phyloP scores from a whole-genome alignment of 2,329 filamentous ascomycete genomes.

The Colletotrichum nymphaeae region DNA sequence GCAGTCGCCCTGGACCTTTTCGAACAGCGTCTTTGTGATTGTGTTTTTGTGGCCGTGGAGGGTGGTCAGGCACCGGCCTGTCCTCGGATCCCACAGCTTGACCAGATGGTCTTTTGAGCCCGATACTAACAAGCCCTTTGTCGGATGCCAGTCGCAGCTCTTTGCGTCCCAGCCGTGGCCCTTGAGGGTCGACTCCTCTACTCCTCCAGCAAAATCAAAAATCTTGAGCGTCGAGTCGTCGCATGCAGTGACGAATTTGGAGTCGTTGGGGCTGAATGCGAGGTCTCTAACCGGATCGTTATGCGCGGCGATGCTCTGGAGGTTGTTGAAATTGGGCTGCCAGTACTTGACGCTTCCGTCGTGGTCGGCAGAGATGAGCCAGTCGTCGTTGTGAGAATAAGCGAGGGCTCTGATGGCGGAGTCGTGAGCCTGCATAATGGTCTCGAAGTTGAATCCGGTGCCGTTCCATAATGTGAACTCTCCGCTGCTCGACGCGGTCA shows the following conservation, averaged over 20 bases:
- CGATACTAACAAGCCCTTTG: constrained; percentile 92
- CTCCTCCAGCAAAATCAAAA: constrained; percentile 91
- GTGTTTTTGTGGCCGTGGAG: constrained; percentile 98
- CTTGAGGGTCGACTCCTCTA: constrained; percentile 83
- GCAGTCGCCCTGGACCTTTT: constrained; percentile 84
- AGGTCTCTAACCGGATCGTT: constrained; percentile 90
- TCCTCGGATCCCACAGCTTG: constrained; percentile 98
- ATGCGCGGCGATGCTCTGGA: constrained; percentile 93
- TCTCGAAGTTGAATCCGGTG: constrained; percentile 99
- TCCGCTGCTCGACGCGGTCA: constrained; percentile 95
- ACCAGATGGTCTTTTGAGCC: constrained; percentile 98
- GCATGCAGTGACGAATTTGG: constrained; percentile 95
- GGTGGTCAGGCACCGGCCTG: constrained; percentile 88
- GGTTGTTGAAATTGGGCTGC: constrained; percentile 99
- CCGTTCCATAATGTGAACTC: constrained; percentile 99
- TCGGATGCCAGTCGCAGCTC: constrained; percentile 96
- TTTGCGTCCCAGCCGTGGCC: constrained; percentile 99
- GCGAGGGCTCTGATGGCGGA: constrained; percentile 83
- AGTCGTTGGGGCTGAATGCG: constrained; percentile 92
- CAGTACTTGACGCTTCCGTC: constrained; percentile 98
- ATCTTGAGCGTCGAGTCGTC: constrained; percentile 96
- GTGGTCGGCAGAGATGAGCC: constrained; percentile 95
- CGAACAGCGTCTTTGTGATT: constrained; percentile 92
- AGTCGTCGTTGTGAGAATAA: constrained; percentile 97
- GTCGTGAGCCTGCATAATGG: constrained; percentile 98